Base-by-base conservation (phyloP, 2,329 filamentous ascomycete species). In the Oidium heveae region DNA sequence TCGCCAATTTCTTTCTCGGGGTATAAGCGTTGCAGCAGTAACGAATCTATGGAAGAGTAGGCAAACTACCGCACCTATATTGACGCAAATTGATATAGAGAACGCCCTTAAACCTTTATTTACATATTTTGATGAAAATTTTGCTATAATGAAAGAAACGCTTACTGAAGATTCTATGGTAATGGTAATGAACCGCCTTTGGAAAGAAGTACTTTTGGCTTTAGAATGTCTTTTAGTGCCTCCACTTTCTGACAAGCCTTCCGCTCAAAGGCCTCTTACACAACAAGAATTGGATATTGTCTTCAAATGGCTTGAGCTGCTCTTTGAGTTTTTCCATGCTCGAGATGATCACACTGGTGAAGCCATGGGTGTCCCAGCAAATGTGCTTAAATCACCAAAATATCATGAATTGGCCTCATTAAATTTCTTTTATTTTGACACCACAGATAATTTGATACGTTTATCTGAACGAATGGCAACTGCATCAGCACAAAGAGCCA, bases 351-450 rank as follows among this genome's bases (percentile, higher is more conserved):
- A 84, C 64, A 82, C 70, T 62, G 79, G 88, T 55, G 84, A 89
- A 66, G 84, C 84, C 24, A 77, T 91, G 57, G 91, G 91, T 59
- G 86, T 98, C 2, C 84, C 88, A 0, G 77, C 86, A 47, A 88
- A 95, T 66, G 81, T 95, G 34, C 76, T 98, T 64, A 94, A 94
- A 69, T 94, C 86, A 60, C 86, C 89, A 64, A 98, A 98, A 74
- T 98, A 94, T 72, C 88, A 95, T 71, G 91, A 98, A 67, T 78
- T 98, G 54, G 86, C 91, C 60, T 89, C 86, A 58, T 76, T 98
- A 58, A 94, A 94, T 71, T 98, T 96, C 74, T 98, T 96, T 73
- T 98, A 98, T 71, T 93, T 91, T 64, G 88, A 96, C 63, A 77
- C 83, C 34, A 94, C 87, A 0, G 85, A 93, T 57, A 88, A 84